These are phyloP conservation scores for Rhododendron simsii DNA, from an alignment of 148 eudicot genomes.

Conservation along the genomic window DNA sequence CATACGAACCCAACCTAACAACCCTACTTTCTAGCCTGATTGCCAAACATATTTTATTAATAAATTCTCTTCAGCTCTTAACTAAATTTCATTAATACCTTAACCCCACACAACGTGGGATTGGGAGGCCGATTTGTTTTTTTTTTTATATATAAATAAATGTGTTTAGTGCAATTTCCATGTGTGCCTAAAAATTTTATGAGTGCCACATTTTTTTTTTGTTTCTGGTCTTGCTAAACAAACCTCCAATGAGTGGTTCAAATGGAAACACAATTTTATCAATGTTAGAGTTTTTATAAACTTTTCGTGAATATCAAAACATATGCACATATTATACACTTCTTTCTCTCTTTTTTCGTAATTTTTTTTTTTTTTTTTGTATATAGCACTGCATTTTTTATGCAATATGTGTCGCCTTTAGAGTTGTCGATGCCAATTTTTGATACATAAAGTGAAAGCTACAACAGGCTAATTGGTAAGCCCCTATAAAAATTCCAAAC, in stretches of 20 bases:
- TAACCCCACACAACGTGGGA: not conserved
- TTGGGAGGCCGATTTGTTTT: not conserved
- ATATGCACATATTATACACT: not conserved
- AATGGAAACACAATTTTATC: too few species aligned
- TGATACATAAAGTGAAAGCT: too few species aligned
- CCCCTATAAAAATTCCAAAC: too few species aligned
- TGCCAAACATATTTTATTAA: not conserved
- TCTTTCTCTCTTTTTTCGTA: not conserved
- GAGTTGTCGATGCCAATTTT: not conserved
- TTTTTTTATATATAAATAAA: not conserved
- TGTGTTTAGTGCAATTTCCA: not conserved
- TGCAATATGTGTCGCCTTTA: not conserved
- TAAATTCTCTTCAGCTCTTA: not conserved
- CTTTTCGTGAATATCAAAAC: not conserved
- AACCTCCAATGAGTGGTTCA: too few species aligned
- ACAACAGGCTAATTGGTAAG: too few species aligned
- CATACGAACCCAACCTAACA: not conserved
- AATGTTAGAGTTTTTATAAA: not conserved
- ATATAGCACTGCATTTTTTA: too few species aligned
- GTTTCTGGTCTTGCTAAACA: not conserved
- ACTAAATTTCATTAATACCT: not conserved
- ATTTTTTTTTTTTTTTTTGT: not conserved
- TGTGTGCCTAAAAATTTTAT: not conserved
- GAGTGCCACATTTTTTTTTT: not conserved
- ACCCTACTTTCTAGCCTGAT: not conserved